Conservation (phyloP, 805 yeast species). For the Saturnispora galanensis region DNA sequence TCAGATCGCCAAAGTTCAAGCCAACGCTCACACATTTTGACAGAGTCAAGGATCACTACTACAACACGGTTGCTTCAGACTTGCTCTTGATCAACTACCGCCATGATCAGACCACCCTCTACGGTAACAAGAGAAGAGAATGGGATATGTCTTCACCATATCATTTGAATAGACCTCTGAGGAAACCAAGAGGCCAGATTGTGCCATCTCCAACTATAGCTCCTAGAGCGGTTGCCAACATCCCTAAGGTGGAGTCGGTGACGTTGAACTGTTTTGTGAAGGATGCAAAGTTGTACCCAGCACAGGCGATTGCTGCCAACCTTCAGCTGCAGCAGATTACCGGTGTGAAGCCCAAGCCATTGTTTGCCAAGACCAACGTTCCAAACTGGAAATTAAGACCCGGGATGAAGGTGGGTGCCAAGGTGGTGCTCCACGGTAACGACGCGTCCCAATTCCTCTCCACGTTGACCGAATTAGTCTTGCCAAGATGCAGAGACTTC, state of each 20-base stretch:
- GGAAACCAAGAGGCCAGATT: constrained; percentile 66
- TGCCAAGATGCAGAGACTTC: constrained; percentile 88
- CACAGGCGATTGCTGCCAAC: constrained; percentile 65
- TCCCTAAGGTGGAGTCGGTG: constrained; percentile 65
- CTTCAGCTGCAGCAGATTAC: constrained; percentile 88
- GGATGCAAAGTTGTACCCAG: constrained; percentile 58
- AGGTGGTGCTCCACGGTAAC: constrained; percentile 64
- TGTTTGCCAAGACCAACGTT: constrained; percentile 69
- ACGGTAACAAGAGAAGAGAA: constrained; percentile 64
- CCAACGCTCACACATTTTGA: constrained; percentile 74
- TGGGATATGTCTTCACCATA: constrained; percentile 90
- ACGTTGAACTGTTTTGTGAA: constrained; percentile 68
- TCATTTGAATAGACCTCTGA: constrained; percentile 71
- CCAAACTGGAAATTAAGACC: constrained; percentile 80
- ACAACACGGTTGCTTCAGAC: constrained; percentile 66
- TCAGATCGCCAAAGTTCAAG: constrained; percentile 66
- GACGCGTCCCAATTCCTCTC: constrained; percentile 78
- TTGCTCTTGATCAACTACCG: constrained; percentile 65
- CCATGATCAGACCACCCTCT: constrained; percentile 45
- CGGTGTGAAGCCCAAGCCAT: constrained; percentile 69
- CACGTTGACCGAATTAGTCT: constrained; percentile 82
- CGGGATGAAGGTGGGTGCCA: constrained; percentile 89
- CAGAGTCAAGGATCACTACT: constrained; percentile 67
- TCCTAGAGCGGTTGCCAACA: constrained; percentile 55
- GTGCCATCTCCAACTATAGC: constrained; percentile 66